A percentile compares a stretch with the other conserved stretches of the same genome.
Evolutionary conservation across 371 early-diverging fungal genomes (phyloP).

Genomic region (Mucor mucedo): DNA sequence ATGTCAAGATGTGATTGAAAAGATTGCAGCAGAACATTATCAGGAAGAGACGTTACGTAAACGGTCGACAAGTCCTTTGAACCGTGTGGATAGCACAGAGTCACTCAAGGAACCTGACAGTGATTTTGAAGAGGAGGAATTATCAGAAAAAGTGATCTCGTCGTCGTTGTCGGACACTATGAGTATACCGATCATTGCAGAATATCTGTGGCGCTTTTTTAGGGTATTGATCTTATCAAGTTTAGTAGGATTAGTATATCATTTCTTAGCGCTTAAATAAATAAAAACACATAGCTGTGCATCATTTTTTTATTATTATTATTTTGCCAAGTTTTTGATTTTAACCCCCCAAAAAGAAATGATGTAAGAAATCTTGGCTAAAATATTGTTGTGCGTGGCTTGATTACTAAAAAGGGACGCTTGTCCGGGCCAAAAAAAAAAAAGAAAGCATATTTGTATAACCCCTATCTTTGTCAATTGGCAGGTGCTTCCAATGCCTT

Average conservation of each 20-base stretch:
- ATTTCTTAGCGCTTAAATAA: slow-evolving; percentile 18
- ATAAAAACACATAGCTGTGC: not conserved
- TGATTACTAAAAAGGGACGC: slow-evolving; percentile 8
- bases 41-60: slow-evolving; percentile 25
- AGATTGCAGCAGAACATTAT: slow-evolving; percentile 37
- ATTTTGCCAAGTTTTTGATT: not conserved
- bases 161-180: slow-evolving; percentile 8
- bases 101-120: slow-evolving; percentile 18
- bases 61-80: slow-evolving; percentile 4
- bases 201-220: slow-evolving; percentile 50
- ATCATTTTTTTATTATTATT: too few species aligned
- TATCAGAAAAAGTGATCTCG: not conserved
- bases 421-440: not conserved
- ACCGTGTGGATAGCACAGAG: slow-evolving; percentile 17
- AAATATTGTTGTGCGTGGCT: slow-evolving; percentile 13
- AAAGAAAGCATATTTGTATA: not conserved
- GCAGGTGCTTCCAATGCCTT: too few species aligned
- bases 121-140: slow-evolving; percentile 1
- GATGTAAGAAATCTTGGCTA: slow-evolving; percentile 4
- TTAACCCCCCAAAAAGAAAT: too few species aligned
- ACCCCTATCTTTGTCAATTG: not conserved
- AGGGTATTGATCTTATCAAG: slow-evolving; percentile 45
- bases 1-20: slow-evolving; percentile 53
- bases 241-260: slow-evolving; percentile 44
- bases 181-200: slow-evolving; percentile 27